Base-by-base conservation (phyloP, 129 eudicot genomes). In the Centaurea solstitialis region DNA sequence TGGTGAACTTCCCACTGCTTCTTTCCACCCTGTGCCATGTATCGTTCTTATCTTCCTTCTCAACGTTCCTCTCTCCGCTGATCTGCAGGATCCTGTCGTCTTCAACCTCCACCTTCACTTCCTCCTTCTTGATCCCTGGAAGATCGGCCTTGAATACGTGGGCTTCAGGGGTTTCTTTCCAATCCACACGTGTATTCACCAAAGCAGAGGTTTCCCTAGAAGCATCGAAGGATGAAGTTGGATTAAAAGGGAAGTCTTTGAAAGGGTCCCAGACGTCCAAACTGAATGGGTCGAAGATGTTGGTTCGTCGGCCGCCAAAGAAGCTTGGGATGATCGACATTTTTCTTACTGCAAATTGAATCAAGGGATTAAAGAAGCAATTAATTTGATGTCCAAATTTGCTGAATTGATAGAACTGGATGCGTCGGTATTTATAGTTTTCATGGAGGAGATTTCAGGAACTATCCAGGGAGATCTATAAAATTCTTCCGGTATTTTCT, bases 21-120 rank as follows among this genome's bases (percentile, higher is more conserved):
- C 85, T 30, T 50, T 82, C 85, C 37, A 82, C 85, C 4, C 85
- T 62, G 62, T 82, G 85, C 81, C 85, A 82, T 76, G 38, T 82
- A 4, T 82, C 85, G 2, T 28, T 28, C 66, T 76, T 82, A 35
- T 82, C 85, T 47, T 82, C 85, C 6, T 26, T 64, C 77, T 82
- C 85, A 3, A 39, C 76, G 30, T 37, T 82, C 61, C 85, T 70
- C 77, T 76, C 85, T 3, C 85, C 85, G 0, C 85, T 82, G 43
- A 82, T 70, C 81, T 76, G 77, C 71, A 82, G 22, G 41, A 82
- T 75, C 24, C 81, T 30, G 13, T 72, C 81, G 6, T 82, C 85
- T 20, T 76, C 85, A 13, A 75, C 30, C 30, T 26, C 30, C 30
- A 26, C 30, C 30, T 26, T 26, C 30, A 26, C 30, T 26, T 26